Conservation (phyloP, 2,329 filamentous ascomycete genomes). For the Beauveria scarabaeidicola region DNA sequence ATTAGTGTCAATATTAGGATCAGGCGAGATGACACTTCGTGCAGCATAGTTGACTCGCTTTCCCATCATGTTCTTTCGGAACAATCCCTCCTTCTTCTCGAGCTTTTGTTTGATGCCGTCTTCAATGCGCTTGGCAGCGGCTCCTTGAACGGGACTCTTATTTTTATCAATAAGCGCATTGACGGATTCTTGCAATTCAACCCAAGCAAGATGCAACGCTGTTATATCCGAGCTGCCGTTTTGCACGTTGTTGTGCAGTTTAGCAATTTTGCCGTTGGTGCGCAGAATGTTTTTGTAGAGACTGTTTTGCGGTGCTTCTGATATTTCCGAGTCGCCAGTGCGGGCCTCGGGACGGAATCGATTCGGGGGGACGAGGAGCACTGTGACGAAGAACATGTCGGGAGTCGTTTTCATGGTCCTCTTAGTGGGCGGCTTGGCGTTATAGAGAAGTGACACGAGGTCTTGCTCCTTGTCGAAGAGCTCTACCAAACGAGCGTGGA, state of each 20-base stretch:
- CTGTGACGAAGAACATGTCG: slow-evolving; percentile 91
- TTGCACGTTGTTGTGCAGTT: slow-evolving; percentile 51
- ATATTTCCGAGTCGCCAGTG: slow-evolving; percentile 70
- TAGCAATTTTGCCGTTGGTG: slow-evolving; percentile 62
- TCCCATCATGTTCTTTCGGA: slow-evolving; percentile 99
- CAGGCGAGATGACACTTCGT: slow-evolving; percentile 93
- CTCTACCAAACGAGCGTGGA: slow-evolving; percentile 66
- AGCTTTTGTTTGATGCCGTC: slow-evolving; percentile 96
- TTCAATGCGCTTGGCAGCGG: slow-evolving; percentile 68
- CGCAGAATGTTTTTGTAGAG: slow-evolving; percentile 80
- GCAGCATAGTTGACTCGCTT: slow-evolving; percentile 99
- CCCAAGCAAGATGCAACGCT: slow-evolving; percentile 73
- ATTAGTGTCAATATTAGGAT: slow-evolving; percentile 97
- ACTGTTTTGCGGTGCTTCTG: slow-evolving; percentile 81
- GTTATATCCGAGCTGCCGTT: slow-evolving; percentile 44
- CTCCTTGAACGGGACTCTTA: slow-evolving; percentile 72
- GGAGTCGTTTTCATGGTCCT: slow-evolving; percentile 52
- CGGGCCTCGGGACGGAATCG: slow-evolving; percentile 80
- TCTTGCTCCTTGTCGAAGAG: slow-evolving; percentile 85
- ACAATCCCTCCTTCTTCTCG: slow-evolving; percentile 97
- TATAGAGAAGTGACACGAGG: slow-evolving; percentile 76
- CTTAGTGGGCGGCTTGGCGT: slow-evolving; percentile 56
- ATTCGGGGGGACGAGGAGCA: slow-evolving; percentile 83
- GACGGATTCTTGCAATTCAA: slow-evolving; percentile 77
- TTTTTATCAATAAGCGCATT: slow-evolving; percentile 90